phyloP scores from a whole-genome alignment of 2,329 filamentous ascomycete species.

The Penicillium griseofulvum region DNA sequence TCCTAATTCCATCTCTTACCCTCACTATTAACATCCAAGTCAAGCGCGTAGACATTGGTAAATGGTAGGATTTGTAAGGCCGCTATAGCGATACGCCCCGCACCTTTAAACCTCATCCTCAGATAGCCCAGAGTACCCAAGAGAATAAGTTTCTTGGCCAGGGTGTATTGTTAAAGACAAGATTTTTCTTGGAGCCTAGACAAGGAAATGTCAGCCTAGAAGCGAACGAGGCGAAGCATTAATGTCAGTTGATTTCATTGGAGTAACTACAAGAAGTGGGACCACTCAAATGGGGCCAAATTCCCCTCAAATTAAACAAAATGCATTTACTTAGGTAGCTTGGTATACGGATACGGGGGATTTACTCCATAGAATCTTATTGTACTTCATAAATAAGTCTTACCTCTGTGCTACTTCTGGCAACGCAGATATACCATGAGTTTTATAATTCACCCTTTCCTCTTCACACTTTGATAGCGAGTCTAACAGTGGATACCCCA shows the following conservation, averaged over 20 bases:
- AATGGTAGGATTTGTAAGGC: constrained; percentile 3
- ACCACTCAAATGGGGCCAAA: background rate
- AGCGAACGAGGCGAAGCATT: background rate
- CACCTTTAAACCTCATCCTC: background rate
- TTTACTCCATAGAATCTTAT: too few species aligned
- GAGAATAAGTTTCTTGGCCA: background rate
- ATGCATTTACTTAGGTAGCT: background rate
- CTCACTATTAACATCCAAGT: constrained; percentile 1
- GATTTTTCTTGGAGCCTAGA: background rate
- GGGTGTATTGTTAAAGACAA: background rate
- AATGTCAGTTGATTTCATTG: background rate
- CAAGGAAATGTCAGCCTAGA: background rate
- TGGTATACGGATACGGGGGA: too few species aligned
- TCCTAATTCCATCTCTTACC: constrained; percentile 6
- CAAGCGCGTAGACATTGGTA: constrained; percentile 2
- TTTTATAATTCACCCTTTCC: background rate
- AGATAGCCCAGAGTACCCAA: background rate
- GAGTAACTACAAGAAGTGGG: background rate
- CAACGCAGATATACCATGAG: too few species aligned
- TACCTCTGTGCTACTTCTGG: background rate
- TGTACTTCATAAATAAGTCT: too few species aligned
- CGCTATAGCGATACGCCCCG: background rate
- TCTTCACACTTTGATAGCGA: background rate
- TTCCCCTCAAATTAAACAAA: background rate
- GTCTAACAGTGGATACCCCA: background rate